These are phyloP conservation scores for Nicotiana sylvestris DNA, from an alignment of 257 asterid species.

Conservation along the genomic window DNA sequence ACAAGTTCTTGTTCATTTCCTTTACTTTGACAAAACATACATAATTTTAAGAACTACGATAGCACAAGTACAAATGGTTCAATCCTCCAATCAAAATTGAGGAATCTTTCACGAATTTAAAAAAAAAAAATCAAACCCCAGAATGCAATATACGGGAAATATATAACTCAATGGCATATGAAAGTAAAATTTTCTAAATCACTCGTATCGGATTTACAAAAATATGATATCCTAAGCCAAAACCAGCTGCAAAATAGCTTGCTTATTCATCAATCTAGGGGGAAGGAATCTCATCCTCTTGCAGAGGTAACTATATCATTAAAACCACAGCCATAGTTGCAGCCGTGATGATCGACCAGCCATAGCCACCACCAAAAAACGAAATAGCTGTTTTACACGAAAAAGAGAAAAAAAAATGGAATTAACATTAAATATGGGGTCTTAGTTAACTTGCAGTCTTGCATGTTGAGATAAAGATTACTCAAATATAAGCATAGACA, in stretches of 20 bases:
- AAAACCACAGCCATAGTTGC: constrained; percentile 30
- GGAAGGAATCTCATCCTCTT: not conserved
- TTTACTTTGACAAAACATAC: not conserved
- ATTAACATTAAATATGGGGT: not conserved
- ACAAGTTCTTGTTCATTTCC: not conserved
- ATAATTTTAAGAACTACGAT: not conserved
- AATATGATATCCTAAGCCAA: not conserved
- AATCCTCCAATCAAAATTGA: not conserved
- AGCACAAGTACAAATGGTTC: not conserved
- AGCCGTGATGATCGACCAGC: constrained; percentile 30
- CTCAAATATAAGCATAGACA: not conserved
- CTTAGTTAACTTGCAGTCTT: not conserved
- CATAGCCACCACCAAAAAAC: constrained; percentile 18
- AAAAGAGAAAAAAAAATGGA: not conserved
- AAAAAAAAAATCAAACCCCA: not conserved
- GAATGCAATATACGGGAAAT: not conserved
- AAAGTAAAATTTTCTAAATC: not conserved
- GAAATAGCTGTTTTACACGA: constrained; percentile 24
- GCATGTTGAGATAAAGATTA: not conserved
- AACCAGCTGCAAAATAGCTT: not conserved
- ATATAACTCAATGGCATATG: not conserved
- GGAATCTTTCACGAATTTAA: not conserved
- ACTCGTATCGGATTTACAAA: not conserved
- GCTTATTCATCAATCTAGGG: constrained; percentile 6
- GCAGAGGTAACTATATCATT: constrained; percentile 11